Base-by-base conservation (phyloP, 768 basidiomycete species). In the Tephrocybe sp. region DNA sequence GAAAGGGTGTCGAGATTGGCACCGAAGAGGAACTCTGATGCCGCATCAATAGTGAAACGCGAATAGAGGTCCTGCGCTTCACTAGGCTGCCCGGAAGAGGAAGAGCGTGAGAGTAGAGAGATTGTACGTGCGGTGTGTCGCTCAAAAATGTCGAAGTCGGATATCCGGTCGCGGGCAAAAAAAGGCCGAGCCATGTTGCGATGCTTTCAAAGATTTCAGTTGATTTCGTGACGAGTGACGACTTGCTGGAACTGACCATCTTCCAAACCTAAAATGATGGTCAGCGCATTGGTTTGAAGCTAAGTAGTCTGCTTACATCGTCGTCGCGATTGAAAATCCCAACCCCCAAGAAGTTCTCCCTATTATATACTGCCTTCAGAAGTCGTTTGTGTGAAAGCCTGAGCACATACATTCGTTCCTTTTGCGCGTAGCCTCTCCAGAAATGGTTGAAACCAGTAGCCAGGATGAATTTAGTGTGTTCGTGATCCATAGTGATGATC, bases 281-380 rank as follows among this genome's bases (percentile, higher is more conserved):
- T 41, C 38, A 50, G 45, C 47, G 6, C 28, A 56, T 50, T n/a
- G 26, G 26, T 36, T 28, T 43, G 41, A 26, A 36, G 54, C 7
- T 23, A 44, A 15, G 38, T 21, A 15, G 37, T 17, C 25, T 40
- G 55, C 73, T 67, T 62, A 82, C 83, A 67, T 84, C 80, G 58
- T 85, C 87, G 63, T 88, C 88, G 14, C 86, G 77, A 56, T 88
- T 88, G 65, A 90, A 90, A 33, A 90, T 88, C 2, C 88, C 86
- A 55, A 79, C 73, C 3, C 88, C 88, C n/a, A 90, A 72, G 62
- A 88, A 84, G 9, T 72, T 73, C 55, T 79, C 74, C 78, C 78
- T 79, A 61, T 42, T 41, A 50, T 20, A 51, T 17, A 25, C 21
- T 10, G 50, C 50, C 18, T 53, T 17, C 12, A 34, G 8, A n/a